These are phyloP conservation scores for Vachellia pachyceras DNA, from an alignment of 306 rosid species.

Conservation along the genomic window DNA sequence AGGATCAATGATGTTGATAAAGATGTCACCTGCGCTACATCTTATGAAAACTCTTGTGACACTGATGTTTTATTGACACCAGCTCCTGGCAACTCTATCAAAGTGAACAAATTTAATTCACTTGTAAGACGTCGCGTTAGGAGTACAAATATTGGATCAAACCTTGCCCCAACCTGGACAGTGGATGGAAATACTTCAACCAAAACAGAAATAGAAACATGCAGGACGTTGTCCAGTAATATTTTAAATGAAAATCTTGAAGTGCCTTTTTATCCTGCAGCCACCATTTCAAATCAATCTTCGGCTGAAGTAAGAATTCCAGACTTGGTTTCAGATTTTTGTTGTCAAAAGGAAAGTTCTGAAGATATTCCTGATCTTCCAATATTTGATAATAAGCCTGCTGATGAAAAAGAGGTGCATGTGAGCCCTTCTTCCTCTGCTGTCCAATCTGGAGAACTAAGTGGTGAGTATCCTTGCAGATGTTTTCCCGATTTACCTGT, in stretches of 20 bases:
- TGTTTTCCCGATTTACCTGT: neutral
- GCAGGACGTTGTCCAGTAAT: conserved; percentile 43
- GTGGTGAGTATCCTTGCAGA: conserved; percentile 51
- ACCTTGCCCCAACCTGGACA: conserved; percentile 28
- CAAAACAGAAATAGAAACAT: conserved; percentile 28
- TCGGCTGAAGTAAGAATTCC: conserved; percentile 38
- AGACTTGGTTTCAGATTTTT: conserved; percentile 38
- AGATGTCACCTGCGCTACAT: conserved; percentile 32
- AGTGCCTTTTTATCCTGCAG: conserved; percentile 29
- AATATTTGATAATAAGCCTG: conserved; percentile 23
- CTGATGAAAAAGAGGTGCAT: conserved; percentile 41
- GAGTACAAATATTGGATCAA: conserved; percentile 28
- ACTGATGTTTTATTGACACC: conserved; percentile 30
- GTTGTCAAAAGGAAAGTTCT: conserved; percentile 47
- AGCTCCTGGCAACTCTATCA: conserved; percentile 47
- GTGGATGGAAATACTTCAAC: conserved; percentile 16
- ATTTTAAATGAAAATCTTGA: conserved; percentile 41
- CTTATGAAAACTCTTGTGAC: conserved; percentile 31
- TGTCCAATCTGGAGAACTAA: conserved; percentile 43
- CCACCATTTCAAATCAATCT: conserved; percentile 32
- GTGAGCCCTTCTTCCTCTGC: conserved; percentile 42
- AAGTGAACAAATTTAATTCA: conserved; percentile 36
- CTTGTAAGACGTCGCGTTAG: conserved; percentile 40
- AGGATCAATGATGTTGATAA: conserved; percentile 39
- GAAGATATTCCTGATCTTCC: conserved; percentile 33